phyloP scores from a whole-genome alignment of 106 monocot species.

The Ottelia alismoides region DNA sequence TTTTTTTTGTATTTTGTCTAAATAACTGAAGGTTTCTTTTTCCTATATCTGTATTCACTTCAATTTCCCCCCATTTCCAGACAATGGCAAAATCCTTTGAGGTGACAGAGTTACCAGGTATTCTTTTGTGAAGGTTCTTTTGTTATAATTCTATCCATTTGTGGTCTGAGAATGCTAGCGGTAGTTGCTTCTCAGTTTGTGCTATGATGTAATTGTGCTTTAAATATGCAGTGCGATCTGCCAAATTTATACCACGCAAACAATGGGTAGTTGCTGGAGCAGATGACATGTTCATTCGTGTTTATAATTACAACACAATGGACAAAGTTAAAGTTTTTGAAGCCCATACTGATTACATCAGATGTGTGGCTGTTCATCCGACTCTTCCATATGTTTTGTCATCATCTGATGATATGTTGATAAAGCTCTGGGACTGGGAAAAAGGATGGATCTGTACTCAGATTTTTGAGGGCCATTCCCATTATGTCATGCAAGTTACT shows the following conservation, averaged over 20 bases:
- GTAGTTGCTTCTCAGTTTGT: not conserved
- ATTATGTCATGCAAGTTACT: conserved; percentile 95
- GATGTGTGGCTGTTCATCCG: conserved; percentile 94
- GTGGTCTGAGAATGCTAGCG: too few species aligned
- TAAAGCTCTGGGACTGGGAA: conserved; percentile 97
- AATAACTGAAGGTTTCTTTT: too few species aligned
- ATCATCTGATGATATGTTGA: conserved; percentile 95
- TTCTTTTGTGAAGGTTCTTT: not conserved
- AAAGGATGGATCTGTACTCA: conserved; percentile 89
- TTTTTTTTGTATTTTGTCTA: too few species aligned
- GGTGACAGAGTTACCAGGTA: conserved; percentile 87
- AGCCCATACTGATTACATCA: conserved; percentile 91
- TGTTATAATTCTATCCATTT: not conserved
- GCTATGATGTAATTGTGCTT: not conserved
- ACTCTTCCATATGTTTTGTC: conserved; percentile 89
- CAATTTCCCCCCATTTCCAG: conserved; percentile 21
- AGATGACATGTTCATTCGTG: conserved; percentile 96
- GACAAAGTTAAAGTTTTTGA: conserved; percentile 91
- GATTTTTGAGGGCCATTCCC: conserved; percentile 93
- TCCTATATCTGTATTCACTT: not conserved
- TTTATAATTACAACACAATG: conserved; percentile 96
- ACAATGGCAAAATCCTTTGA: conserved; percentile 91
- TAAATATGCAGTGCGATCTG: conserved; percentile 62
- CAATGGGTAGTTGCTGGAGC: conserved; percentile 97
- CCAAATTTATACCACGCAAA: conserved; percentile 86